Conservation (phyloP, 192 early-diverging fungal species). For the Rhizophagus sp. region DNA sequence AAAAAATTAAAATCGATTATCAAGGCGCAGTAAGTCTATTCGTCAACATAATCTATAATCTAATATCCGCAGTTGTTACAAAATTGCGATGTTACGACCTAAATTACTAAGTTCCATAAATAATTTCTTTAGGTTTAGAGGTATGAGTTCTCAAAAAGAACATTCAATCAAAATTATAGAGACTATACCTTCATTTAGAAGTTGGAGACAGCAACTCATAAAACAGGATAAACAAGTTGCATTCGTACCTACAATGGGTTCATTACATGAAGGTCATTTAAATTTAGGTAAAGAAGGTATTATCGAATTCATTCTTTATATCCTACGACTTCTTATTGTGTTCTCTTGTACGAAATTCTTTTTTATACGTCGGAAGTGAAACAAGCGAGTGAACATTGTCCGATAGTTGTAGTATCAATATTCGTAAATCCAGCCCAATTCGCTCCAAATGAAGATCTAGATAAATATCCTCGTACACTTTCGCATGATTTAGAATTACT, state of each 20-base stretch:
- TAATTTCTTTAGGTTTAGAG: background rate
- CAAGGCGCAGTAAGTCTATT: no score
- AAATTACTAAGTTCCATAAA: no score
- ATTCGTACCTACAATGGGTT: constrained; percentile 99
- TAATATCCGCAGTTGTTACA: no score
- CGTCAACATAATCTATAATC: no score
- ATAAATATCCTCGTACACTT: constrained; percentile 86
- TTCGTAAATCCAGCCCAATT: constrained; percentile 99
- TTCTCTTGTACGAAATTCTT: background rate
- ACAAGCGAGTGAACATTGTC: constrained; percentile 59
- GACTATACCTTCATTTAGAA: background rate
- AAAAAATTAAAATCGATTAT: no score
- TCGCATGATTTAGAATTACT: constrained; percentile 75
- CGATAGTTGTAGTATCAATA: constrained; percentile 78
- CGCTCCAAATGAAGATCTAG: constrained; percentile 92
- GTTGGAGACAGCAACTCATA: background rate
- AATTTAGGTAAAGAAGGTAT: constrained; percentile 55
- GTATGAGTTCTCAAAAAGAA: background rate
- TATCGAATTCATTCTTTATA: background rate
- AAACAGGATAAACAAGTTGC: constrained; percentile 52
- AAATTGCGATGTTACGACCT: no score
- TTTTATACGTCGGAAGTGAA: constrained; percentile 37
- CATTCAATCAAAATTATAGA: background rate
- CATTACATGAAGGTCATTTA: constrained; percentile 89
- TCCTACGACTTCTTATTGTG: no score